phyloP scores from a whole-genome alignment of 345 rosid species.

The Eucalyptus rudis region DNA sequence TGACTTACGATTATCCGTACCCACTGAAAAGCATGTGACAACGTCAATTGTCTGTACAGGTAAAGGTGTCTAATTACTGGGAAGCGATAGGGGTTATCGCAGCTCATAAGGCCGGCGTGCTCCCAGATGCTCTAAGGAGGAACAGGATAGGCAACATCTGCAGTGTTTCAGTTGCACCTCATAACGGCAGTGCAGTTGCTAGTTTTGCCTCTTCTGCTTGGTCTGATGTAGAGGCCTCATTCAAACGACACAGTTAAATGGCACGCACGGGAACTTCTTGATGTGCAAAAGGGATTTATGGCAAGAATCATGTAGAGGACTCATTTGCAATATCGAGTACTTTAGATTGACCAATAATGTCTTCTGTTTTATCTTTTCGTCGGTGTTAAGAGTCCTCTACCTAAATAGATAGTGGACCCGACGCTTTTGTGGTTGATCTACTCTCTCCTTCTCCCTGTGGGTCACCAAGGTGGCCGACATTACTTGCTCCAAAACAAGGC shows the following conservation, averaged over 20 bases:
- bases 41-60: constrained; percentile 13
- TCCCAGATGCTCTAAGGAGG: constrained; percentile 36
- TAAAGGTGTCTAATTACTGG: constrained; percentile 53
- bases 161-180: not conserved
- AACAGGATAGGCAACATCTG: constrained; percentile 20
- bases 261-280: not conserved
- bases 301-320: not conserved
- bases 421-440: not conserved
- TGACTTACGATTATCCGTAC: not conserved
- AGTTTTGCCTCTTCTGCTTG: not conserved
- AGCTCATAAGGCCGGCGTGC: constrained; percentile 51
- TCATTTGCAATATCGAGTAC: not conserved
- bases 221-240: not conserved
- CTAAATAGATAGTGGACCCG: not conserved
- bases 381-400: not conserved
- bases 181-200: constrained; percentile 18
- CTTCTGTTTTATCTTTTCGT: not conserved
- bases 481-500: no score
- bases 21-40: not conserved
- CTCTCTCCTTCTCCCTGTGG: not conserved
- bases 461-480: not conserved
- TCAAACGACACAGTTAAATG: not conserved
- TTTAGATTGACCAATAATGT: not conserved
- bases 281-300: not conserved
- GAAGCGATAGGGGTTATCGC: constrained; percentile 63